Evolutionary conservation across 2,329 filamentous ascomycete species (phyloP), one percentile per base, ranked within the genome.

Genomic region (Tolypocladium endophyticum): DNA sequence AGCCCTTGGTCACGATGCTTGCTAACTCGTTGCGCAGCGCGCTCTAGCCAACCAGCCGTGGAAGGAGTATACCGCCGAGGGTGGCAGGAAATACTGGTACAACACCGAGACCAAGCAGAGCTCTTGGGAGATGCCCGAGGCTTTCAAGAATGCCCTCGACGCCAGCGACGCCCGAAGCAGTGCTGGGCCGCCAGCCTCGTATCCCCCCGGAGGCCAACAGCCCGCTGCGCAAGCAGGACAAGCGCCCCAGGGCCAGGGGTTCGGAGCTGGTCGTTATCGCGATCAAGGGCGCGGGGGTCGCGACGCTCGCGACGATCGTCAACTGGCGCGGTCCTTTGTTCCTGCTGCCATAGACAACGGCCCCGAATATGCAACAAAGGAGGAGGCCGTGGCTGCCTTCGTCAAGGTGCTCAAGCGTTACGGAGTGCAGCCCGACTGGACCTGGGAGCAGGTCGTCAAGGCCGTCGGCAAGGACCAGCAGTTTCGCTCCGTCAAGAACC

Each of bases 321-420:
- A 58, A 36, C 47, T 55, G 64, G 77, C 75, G n/a, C 83, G 82
- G 68, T 76, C 79, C 39, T 86, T 87, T 65, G 79, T 86, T 12
- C 82, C 85, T 55, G 50, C 50, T 16, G 82, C 84, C 8, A 82
- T 77, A 69, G 84, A 83, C 67, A 84, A 83, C 67, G 90, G 93
- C 60, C 89, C 90, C 57, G 89, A 93, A 66, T 95, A 92, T 69
- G 81, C 84, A 8, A 89, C 84, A 1, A 79, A 85, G 53, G 92
- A 96, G 73, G 92, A 97, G 73, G 93, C 93, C 16, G 93, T 97
- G 72, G 88, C 88, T 55, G 93, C 93, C 3, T 99, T 97, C 71
- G 84, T 88, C 72, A 97, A 97, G 75, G 82, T 97, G 60, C 82
- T 99, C 54, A 89, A 88, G 65, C 88, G 91, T 63, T 86, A 87